A percentile compares a stretch with the other conserved stretches of the same genome.
These are phyloP conservation scores for Apostasia shenzhenica DNA, from an alignment of 106 monocot genomes.

Conservation along the genomic window DNA sequence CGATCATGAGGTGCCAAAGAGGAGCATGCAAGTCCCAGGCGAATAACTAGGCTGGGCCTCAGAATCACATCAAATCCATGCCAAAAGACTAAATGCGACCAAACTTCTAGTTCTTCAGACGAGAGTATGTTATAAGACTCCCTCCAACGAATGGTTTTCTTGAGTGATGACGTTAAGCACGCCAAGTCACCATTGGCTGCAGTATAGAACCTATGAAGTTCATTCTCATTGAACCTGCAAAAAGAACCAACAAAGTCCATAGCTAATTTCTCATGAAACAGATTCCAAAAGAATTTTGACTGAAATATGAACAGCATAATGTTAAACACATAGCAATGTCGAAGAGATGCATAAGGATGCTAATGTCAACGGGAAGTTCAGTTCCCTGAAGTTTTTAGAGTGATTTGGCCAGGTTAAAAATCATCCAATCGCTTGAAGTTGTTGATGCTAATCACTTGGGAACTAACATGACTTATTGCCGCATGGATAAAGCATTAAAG, in stretches of 20 bases:
- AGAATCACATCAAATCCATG: slow-evolving; percentile 76
- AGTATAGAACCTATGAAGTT: slow-evolving; percentile 65
- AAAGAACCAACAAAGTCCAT: background rate
- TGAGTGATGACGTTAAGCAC: slow-evolving; percentile 52
- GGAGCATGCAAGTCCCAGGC: slow-evolving; percentile 82
- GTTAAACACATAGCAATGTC: too few species aligned
- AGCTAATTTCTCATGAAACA: background rate
- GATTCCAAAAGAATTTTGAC: background rate
- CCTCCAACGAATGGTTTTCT: slow-evolving; percentile 89
- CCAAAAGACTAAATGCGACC: slow-evolving; percentile 93
- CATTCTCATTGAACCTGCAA: slow-evolving; percentile 70
- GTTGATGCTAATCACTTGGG: background rate
- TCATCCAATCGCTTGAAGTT: background rate
- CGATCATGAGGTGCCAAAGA: slow-evolving; percentile 60
- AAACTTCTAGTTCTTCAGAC: slow-evolving; percentile 63
- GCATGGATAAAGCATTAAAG: background rate
- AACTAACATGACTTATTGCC: background rate
- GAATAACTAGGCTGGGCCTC: slow-evolving; percentile 80
- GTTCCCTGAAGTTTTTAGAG: too few species aligned
- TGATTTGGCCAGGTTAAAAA: background rate
- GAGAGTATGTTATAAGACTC: slow-evolving; percentile 77
- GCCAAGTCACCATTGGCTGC: slow-evolving; percentile 70
- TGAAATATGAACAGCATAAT: too few species aligned
- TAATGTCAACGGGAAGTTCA: too few species aligned
- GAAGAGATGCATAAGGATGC: too few species aligned